Evolutionary conservation across 106 monocot species (phyloP), one percentile per base, ranked within the genome.

Genomic region (Dioscorea zingiberensis): DNA sequence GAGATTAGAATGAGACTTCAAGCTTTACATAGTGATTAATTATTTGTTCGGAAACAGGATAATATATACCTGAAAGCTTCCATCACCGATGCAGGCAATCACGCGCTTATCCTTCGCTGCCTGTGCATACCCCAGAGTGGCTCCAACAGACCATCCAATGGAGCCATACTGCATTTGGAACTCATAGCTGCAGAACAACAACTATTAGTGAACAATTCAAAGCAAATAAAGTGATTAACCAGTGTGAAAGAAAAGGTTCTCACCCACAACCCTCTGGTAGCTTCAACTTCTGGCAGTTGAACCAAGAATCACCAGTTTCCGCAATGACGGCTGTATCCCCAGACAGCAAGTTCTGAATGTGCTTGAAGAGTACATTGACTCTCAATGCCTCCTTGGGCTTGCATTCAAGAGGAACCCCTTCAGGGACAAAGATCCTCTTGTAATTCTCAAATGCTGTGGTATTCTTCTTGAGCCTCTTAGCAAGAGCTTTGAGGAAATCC

Each of bases 81-180:
- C 89, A 72, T 93, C 93, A 27, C 93, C 89, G 55, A 93, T 93
- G 83, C 48, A 93, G 27, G 89, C 83, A 65, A 94, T 79, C 27
- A 89, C 81, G 3, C 93, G 74, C 74, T 83, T 93, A 49, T 83
- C 69, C 64, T 78, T 80, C 0, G 85, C 83, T 5, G 83, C 93
- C 78, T 93, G 93, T 4, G 88, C 89, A 49, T 93, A 93, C 3
- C 93, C 89, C n/a, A 94, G 83, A 4, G 89, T 81, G 7, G 93
- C 93, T 15, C 93, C 93, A 11, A 93, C 88, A 1, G 88, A 93
- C 93, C 88, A 88, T 0, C 93, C 88, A 32, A 93, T 93, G 4
- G 88, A 93, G 11, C 93, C 93, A 59, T 88, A 93, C 74, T 93
- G 93, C 93, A 93, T 93, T 23, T 94, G 89, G 74, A 94, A 94